A percentile compares a stretch with the other conserved stretches of the same genome.
phyloP scores from a whole-genome alignment of 2,329 filamentous ascomycete genomes.

The Colletotrichum sp. region DNA sequence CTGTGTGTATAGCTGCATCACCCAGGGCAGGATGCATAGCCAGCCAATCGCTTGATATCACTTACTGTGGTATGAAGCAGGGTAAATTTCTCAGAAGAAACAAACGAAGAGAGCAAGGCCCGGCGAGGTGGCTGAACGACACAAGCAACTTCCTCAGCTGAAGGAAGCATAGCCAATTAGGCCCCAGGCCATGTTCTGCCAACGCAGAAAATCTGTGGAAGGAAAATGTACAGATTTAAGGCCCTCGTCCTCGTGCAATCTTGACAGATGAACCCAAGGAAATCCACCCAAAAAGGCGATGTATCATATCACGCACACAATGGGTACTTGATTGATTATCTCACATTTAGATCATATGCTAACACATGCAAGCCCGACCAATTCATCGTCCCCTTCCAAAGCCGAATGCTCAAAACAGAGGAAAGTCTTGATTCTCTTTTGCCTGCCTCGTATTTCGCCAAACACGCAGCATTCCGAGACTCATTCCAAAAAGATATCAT shows the following conservation, averaged over 20 bases:
- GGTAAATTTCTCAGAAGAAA: background rate
- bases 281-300: background rate
- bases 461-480: background rate
- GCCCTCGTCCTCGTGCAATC: background rate
- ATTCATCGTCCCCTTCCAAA: background rate
- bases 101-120: background rate
- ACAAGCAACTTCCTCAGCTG: background rate
- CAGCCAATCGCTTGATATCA: background rate
- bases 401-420: background rate
- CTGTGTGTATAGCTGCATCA: background rate
- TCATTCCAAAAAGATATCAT: background rate
- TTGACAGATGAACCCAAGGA: background rate
- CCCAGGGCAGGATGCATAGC: background rate
- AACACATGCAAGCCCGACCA: background rate
- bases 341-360: background rate
- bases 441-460: background rate
- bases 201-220: background rate
- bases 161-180: background rate
- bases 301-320: background rate
- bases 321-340: background rate
- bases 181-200: background rate
- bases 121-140: background rate
- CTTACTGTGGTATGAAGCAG: background rate
- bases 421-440: rapidly evolving
- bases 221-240: background rate